phyloP scores from a whole-genome alignment of 169 alveolate species.

The Eimeria brunetti region DNA sequence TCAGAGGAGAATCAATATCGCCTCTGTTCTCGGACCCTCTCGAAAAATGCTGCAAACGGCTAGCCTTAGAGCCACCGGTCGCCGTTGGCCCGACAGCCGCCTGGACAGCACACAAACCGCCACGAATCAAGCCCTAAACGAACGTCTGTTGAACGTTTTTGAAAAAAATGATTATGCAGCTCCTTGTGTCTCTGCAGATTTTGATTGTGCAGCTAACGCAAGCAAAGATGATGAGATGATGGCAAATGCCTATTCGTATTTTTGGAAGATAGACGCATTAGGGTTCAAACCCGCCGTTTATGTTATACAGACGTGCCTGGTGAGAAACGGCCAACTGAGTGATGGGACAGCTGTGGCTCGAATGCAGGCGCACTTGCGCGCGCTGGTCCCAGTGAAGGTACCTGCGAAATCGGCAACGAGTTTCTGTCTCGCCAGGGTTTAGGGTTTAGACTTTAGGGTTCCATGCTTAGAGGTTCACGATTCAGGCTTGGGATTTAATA shows the following conservation, averaged over 20 bases:
- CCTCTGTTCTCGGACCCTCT: neutral
- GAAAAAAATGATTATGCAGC: neutral
- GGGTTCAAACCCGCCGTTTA: neutral
- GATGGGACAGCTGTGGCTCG: slow-evolving; percentile 64
- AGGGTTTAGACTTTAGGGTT: neutral
- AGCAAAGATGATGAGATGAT: neutral
- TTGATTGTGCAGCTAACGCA: neutral
- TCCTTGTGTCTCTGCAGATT: neutral
- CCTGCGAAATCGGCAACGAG: slow-evolving; percentile 21
- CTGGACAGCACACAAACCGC: neutral
- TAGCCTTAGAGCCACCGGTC: neutral
- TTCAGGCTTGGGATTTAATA: neutral
- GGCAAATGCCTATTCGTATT: neutral
- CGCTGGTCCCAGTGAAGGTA: slow-evolving; percentile 78
- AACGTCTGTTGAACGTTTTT: neutral
- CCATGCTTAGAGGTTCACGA: too few species aligned
- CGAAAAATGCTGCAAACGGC: slow-evolving; percentile 12
- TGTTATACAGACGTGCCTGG: neutral
- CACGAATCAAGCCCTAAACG: neutral
- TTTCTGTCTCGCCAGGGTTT: neutral
- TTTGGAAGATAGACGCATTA: neutral
- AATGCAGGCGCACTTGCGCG: slow-evolving; percentile 77
- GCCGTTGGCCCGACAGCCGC: neutral
- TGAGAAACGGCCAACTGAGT: slow-evolving; percentile 51
- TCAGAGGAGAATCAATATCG: neutral